These are phyloP conservation scores for Kuraishia ogatae DNA, from an alignment of 805 yeast species.

Conservation along the genomic window DNA sequence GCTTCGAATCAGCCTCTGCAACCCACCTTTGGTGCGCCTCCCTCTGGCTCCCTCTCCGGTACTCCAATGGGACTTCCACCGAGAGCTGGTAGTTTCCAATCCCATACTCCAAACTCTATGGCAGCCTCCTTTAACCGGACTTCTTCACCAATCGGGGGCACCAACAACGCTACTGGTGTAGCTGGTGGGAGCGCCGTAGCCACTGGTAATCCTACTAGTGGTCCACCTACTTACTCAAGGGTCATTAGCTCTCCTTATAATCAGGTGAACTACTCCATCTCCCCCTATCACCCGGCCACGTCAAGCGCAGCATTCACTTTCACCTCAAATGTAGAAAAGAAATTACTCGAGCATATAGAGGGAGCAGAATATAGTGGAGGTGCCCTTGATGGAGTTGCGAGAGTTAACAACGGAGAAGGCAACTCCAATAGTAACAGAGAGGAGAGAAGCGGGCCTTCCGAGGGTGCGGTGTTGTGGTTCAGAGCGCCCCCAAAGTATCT, in stretches of 20 bases:
- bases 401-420: constrained; percentile 7
- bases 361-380: constrained; percentile 23
- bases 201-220: neutral
- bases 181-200: neutral
- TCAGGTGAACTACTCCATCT: constrained; percentile 18
- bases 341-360: constrained; percentile 24
- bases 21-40: neutral
- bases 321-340: constrained; percentile 25
- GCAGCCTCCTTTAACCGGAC: neutral
- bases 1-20: neutral
- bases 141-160: neutral
- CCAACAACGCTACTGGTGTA: too few relatives aligned
- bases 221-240: constrained; percentile 9
- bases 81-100: neutral
- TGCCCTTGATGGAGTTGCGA: constrained; percentile 18
- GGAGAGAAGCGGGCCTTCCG: neutral
- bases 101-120: neutral
- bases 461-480: constrained; percentile 34
- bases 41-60: neutral
- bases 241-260: constrained; percentile 24
- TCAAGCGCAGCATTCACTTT: constrained; percentile 24
- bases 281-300: constrained; percentile 21
- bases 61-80: neutral
- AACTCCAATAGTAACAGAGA: neutral
- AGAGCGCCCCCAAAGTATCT: constrained; percentile 54